A percentile compares a stretch with the other conserved stretches of the same genome.
These are phyloP conservation scores for Tuber brumale DNA, from an alignment of 495 filamentous ascomycete species.

Conservation along the genomic window DNA sequence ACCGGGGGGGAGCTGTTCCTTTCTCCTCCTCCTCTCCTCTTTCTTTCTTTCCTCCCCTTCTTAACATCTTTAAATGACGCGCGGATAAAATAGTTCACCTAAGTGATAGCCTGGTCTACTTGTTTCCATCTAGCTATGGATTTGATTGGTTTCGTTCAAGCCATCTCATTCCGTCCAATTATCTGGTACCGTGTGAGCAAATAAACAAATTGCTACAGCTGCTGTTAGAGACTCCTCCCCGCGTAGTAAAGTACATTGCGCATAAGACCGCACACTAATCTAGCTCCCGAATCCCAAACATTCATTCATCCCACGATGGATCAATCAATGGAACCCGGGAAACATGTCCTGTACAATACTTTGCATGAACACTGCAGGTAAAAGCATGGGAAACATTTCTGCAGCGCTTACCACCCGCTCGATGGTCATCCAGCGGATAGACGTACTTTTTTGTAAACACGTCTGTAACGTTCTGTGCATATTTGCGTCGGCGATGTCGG, in stretches of 20 bases:
- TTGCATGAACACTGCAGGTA: neutral
- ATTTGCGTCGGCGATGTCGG: neutral
- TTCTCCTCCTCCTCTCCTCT: neutral
- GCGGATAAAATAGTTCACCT: neutral
- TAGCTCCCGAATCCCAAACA: neutral
- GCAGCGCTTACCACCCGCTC: neutral
- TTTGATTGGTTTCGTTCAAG: neutral
- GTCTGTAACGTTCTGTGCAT: conserved; percentile 1
- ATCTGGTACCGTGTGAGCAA: neutral
- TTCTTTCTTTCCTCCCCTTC: neutral
- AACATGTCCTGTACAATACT: neutral
- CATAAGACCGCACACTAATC: neutral
- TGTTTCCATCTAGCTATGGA: neutral
- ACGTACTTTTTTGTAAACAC: neutral
- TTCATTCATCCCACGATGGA: neutral
- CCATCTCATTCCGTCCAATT: neutral
- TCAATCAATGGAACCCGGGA: neutral
- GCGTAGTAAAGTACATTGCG: neutral
- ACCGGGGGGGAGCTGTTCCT: neutral
- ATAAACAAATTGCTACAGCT: neutral
- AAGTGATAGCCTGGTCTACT: neutral
- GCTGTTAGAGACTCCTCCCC: neutral
- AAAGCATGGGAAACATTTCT: neutral
- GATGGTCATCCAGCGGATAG: neutral
- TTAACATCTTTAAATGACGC: neutral